These are phyloP conservation scores for Moringa oleifera DNA, from an alignment of 345 rosid species.

Conservation along the genomic window DNA sequence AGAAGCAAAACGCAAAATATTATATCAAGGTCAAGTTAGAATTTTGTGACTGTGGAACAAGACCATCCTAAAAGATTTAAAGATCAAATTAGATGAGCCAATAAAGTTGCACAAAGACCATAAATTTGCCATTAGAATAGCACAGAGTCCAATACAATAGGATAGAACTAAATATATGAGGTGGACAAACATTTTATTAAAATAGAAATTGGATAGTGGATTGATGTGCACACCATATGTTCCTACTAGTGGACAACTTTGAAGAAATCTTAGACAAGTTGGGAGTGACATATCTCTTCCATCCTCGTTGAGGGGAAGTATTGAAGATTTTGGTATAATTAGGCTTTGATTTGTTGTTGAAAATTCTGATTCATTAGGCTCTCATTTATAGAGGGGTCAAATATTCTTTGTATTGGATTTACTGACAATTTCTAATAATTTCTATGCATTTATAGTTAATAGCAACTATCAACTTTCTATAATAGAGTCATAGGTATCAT, in stretches of 20 bases:
- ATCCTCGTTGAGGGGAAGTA: slow-evolving; percentile 1
- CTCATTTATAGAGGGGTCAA: no score
- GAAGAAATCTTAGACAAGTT: background rate
- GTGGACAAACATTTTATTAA: background rate
- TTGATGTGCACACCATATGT: background rate
- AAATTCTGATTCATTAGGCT: no score
- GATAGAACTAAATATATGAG: background rate
- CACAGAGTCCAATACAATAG: background rate
- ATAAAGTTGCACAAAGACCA: background rate
- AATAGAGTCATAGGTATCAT: no score
- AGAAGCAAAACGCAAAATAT: background rate
- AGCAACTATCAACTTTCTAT: no score
- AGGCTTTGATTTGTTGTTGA: no score
- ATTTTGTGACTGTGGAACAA: background rate
- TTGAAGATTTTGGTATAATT: no score
- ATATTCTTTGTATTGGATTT: no score
- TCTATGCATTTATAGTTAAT: no score
- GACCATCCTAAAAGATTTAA: background rate
- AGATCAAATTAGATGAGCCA: background rate
- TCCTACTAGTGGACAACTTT: background rate
- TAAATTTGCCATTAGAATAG: background rate
- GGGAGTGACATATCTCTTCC: background rate
- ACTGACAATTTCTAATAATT: no score
- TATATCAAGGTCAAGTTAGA: background rate
- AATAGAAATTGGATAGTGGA: background rate